Evolutionary conservation across 768 basidiomycete species (phyloP).

Genomic region (Phlebiopsis gigantea): DNA sequence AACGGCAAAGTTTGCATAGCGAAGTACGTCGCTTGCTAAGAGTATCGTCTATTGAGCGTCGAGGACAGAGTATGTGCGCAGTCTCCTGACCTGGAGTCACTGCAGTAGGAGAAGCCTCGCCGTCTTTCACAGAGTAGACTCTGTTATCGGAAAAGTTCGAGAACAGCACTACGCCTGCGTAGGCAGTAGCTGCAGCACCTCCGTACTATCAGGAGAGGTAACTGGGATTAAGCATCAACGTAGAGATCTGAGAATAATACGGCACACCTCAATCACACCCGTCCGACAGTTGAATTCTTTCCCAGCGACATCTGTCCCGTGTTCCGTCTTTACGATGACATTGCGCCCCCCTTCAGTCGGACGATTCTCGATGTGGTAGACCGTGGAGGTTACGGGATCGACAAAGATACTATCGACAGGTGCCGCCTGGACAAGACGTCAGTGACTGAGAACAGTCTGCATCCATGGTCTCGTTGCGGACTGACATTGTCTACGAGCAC

Average conservation of each 20-base stretch:
- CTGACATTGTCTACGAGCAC: constrained; percentile 39
- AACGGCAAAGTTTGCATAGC: constrained; percentile 60
- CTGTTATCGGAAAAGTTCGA: constrained; percentile 49
- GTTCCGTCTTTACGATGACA: constrained; percentile 50
- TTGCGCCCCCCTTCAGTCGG: constrained; percentile 50
- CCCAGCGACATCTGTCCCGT: constrained; percentile 47
- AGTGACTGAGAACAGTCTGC: not conserved
- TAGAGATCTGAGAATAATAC: too few species aligned
- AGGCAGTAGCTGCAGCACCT: constrained; percentile 53
- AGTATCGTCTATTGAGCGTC: constrained; percentile 6
- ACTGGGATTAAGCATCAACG: too few species aligned
- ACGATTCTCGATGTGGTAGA: constrained; percentile 58
- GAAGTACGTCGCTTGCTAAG: constrained; percentile 43
- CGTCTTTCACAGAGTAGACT: constrained; percentile 41
- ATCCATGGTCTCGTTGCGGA: not conserved
- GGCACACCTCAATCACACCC: constrained; percentile 48
- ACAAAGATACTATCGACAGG: constrained; percentile 42
- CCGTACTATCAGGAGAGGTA: constrained; percentile 42
- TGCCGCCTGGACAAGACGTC: constrained; percentile 22
- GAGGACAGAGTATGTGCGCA: not conserved
- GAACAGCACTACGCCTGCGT: constrained; percentile 50
- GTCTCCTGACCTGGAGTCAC: constrained; percentile 57
- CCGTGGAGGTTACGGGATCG: constrained; percentile 38
- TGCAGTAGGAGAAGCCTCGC: constrained; percentile 31
- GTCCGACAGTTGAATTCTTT: constrained; percentile 51